Conservation (phyloP, 2,329 filamentous ascomycete genomes). For the Colletotrichum tanaceti region DNA sequence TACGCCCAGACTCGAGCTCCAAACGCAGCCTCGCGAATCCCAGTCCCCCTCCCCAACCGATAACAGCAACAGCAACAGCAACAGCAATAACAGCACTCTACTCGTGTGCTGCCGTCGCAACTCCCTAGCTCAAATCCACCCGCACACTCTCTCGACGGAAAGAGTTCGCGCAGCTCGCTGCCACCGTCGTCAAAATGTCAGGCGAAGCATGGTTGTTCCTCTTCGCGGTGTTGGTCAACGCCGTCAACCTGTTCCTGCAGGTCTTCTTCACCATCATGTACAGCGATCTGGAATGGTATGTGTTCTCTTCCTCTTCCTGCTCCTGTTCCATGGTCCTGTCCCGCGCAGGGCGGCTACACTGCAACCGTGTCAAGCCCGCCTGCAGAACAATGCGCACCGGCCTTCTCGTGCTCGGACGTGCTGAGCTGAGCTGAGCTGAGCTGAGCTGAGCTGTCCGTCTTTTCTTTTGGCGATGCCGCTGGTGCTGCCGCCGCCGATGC, state of each 20-base stretch:
- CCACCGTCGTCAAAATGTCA: conserved; percentile 73
- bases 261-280: conserved; percentile 99
- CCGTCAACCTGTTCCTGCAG: conserved; percentile 99
- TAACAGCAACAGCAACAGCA: conserved; percentile 18
- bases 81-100: neutral
- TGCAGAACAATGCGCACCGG: neutral
- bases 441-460: too few relatives aligned
- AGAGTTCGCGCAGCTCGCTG: conserved; percentile 31
- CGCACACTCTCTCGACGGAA: neutral
- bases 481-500: too few relatives aligned
- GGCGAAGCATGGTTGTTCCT: conserved; percentile 99
- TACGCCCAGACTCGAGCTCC: conserved; percentile 5
- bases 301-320: conserved; percentile 42
- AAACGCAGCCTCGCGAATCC: conserved; percentile 29
- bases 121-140: conserved; percentile 4
- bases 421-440: neutral
- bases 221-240: conserved; percentile 97
- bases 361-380: neutral
- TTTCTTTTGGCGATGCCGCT: neutral
- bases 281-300: conserved; percentile 98
- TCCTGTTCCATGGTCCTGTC: neutral
- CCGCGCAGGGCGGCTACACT: neutral
- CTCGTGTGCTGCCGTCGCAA: conserved; percentile 6
- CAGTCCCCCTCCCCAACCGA: conserved; percentile 20
- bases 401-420: conserved; percentile 17